Evolutionary conservation across 331 rosid species (phyloP).

Genomic region (Phaseolus coccineus): DNA sequence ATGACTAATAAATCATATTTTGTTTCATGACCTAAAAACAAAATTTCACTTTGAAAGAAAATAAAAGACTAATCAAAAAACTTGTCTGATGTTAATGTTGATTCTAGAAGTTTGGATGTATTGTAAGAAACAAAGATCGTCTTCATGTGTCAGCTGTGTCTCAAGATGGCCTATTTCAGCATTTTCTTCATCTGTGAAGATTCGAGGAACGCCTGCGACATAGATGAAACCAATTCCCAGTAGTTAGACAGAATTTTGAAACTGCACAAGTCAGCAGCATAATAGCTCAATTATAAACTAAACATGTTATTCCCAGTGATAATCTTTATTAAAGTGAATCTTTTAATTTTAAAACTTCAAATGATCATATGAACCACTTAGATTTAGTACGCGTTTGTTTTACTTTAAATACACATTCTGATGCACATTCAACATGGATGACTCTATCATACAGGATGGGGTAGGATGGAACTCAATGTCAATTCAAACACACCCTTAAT

Average conservation of each 20-base stretch:
- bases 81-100: slow-evolving; percentile 95
- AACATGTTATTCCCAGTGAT: slow-evolving; percentile 19
- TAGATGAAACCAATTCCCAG: slow-evolving; percentile 34
- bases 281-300: not conserved
- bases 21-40: slow-evolving; percentile 21
- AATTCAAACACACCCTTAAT: not conserved
- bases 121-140: slow-evolving; percentile 68
- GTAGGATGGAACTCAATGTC: not conserved
- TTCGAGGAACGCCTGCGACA: slow-evolving; percentile 88
- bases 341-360: slow-evolving; percentile 11
- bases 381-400: not conserved
- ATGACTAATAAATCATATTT: not conserved
- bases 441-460: not conserved
- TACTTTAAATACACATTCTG: not conserved
- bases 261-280: slow-evolving; percentile 11
- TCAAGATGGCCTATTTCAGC: slow-evolving; percentile 73
- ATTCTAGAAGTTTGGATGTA: slow-evolving; percentile 85
- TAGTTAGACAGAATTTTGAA: slow-evolving; percentile 34
- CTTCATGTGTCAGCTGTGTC: slow-evolving; percentile 56
- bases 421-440: not conserved
- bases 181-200: slow-evolving; percentile 73
- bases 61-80: slow-evolving; percentile 53
- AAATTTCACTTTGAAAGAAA: slow-evolving; percentile 23
- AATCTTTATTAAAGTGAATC: slow-evolving; percentile 20
- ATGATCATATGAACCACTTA: not conserved